Percentiles rank a stretch among this genome's conserved stretches.
Evolutionary conservation across 2,329 filamentous ascomycete species (phyloP).

Genomic region (Anisogramma anomala): DNA sequence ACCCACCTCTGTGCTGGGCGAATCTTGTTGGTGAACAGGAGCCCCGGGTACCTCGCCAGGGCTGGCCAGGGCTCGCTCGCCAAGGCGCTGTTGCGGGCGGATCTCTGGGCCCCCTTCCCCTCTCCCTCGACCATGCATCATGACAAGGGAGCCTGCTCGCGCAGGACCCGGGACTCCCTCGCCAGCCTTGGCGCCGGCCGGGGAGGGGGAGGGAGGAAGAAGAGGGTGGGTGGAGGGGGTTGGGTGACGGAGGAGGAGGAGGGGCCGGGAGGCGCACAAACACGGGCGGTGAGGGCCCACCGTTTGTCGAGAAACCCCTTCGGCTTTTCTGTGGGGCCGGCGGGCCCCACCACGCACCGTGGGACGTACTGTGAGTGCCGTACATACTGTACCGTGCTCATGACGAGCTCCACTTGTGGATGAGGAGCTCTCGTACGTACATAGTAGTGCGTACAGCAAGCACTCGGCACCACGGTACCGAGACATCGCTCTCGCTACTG

Average conservation of each 20-base stretch:
- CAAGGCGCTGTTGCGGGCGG: too few species aligned
- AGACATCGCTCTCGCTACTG: conserved; percentile 5
- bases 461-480: neutral
- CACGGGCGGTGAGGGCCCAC: conserved; percentile 7
- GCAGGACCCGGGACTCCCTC: conserved; percentile 5
- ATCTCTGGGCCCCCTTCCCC: neutral
- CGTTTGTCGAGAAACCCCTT: neutral
- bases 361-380: neutral
- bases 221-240: conserved; percentile 2
- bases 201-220: neutral
- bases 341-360: neutral
- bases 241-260: too few species aligned
- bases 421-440: too few species aligned
- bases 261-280: neutral
- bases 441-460: neutral
- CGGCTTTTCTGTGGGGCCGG: neutral
- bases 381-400: neutral
- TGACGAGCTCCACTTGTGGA: too few species aligned
- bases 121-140: conserved; percentile 3
- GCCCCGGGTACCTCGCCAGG: too few species aligned
- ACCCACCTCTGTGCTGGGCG: too few species aligned
- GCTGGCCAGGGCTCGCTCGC: too few species aligned
- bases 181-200: neutral
- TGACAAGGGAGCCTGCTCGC: conserved; percentile 15
- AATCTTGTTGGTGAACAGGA: conserved; percentile 1